Evolutionary conservation across 2,329 filamentous ascomycete genomes (phyloP), one percentile per base, ranked within the genome.

Genomic region (Colletotrichum karsti): DNA sequence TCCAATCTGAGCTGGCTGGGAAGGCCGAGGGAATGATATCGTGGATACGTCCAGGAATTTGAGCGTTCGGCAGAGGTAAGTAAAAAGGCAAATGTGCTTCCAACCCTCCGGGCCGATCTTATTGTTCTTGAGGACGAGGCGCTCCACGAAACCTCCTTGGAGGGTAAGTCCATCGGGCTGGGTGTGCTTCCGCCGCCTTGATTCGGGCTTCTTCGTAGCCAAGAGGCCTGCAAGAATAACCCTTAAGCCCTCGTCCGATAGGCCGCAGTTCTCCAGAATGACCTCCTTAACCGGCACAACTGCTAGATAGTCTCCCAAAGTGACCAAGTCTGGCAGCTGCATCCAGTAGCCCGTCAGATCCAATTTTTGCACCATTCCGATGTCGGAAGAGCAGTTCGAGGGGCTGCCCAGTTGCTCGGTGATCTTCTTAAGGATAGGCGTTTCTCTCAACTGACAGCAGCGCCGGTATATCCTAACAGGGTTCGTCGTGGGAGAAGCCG

Each of bases 381-480:
- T 88, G 46, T 90, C 85, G 2, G 87, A 79, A 9, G 90, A 85
- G 30, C 86, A 88, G 55, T 92, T 92, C n/a, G 88, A 86, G 1
- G 91, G 86, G 39, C 91, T 89, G 39, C 88, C 89, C 5, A 99
- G 91, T 78, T 98, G 94, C 74, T 97, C 93, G 0, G 93, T 95
- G 51, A 99, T 92, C 74, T 93, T 93, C 78, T 97, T 97, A 20
- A 98, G 83, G 58, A 98, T 95, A 0, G 94, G 93, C 0, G 94
- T 97, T 80, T 98, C 96, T 65, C 96, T 89, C 30, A 99, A 83
- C 76, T 98, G 95, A 77, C 96, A 98, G 77, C 96, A 98, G 75
- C 96, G 88, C 72, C 95, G 89, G 79, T 99, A 99, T 74, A 99
- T 97, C 65, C 95, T 88, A 13, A 95, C 89, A 2, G 96, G 95